Percentiles rank a stretch among this genome's conserved stretches.
Conservation (phyloP, 208 protist species). For the Trypanosoma vivax region DNA sequence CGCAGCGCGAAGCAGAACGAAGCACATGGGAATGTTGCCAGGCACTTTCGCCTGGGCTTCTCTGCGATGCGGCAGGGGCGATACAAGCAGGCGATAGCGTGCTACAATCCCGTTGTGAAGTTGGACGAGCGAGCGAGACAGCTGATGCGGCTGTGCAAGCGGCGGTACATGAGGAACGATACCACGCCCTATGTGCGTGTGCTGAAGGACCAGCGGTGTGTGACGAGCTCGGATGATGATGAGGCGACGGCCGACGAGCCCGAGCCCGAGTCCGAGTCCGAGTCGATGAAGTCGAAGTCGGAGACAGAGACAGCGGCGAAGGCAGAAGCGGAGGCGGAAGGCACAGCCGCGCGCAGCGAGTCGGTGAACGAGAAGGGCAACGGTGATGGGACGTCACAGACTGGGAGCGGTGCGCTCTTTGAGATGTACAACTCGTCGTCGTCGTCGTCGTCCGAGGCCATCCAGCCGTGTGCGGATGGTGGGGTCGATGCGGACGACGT, state of each 20-base stretch:
- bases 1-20: constrained; percentile 10
- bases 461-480: constrained; percentile 9
- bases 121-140: constrained; percentile 35
- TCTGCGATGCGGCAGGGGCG: constrained; percentile 49
- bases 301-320: neutral
- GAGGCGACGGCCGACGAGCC: too few species aligned
- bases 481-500: constrained; percentile 23
- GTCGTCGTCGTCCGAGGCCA: neutral
- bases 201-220: constrained; percentile 18
- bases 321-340: neutral
- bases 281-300: neutral
- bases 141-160: constrained; percentile 38
- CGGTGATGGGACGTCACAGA: neutral
- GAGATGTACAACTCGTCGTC: constrained; percentile 12
- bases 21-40: constrained; percentile 24
- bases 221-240: too few species aligned
- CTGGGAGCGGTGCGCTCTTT: constrained; percentile 4
- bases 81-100: constrained; percentile 32
- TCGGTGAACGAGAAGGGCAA: neutral
- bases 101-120: constrained; percentile 20
- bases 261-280: too few species aligned
- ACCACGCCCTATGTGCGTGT: constrained; percentile 36
- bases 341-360: neutral
- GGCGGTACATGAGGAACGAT: constrained; percentile 28
- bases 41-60: constrained; percentile 45